These are phyloP conservation scores for Cyberlindnera veronae DNA, from an alignment of 805 yeast genomes.

Conservation along the genomic window DNA sequence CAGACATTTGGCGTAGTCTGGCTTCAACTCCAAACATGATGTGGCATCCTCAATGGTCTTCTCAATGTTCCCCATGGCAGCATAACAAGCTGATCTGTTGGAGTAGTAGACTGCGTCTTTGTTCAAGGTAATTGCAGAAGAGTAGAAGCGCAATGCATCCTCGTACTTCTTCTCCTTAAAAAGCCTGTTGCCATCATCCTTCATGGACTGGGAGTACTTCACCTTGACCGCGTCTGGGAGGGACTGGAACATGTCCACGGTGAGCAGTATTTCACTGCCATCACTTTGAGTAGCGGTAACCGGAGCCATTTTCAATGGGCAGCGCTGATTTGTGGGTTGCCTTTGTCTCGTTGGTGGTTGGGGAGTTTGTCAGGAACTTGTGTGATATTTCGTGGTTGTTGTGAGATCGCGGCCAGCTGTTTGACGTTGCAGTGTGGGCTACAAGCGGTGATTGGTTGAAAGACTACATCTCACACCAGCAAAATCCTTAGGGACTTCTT, in stretches of 20 bases:
- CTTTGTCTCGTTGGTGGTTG: no score
- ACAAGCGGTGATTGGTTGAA: no score
- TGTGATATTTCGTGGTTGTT: no score
- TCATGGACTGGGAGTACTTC: slow-evolving; percentile 46
- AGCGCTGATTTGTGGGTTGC: no score
- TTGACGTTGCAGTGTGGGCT: no score
- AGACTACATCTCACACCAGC: no score
- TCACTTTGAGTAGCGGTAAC: no score
- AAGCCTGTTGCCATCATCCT: slow-evolving; percentile 80
- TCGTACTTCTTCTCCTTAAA: slow-evolving; percentile 68
- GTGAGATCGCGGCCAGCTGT: no score
- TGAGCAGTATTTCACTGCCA: neutral
- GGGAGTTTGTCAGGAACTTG: no score
- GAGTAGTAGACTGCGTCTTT: slow-evolving; percentile 86
- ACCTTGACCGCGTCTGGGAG: neutral
- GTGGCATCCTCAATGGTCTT: slow-evolving; percentile 86
- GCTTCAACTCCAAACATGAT: slow-evolving; percentile 76
- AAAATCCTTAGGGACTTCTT: no score
- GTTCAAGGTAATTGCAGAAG: slow-evolving; percentile 70
- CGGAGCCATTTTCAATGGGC: no score
- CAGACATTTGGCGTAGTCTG: slow-evolving; percentile 86
- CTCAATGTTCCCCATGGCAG: slow-evolving; percentile 72
- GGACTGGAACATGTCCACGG: neutral
- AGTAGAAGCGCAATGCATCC: slow-evolving; percentile 71
- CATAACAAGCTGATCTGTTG: slow-evolving; percentile 93